Evolutionary conservation across 2,329 filamentous ascomycete species (phyloP).

Genomic region (Leptographium lundbergii): DNA sequence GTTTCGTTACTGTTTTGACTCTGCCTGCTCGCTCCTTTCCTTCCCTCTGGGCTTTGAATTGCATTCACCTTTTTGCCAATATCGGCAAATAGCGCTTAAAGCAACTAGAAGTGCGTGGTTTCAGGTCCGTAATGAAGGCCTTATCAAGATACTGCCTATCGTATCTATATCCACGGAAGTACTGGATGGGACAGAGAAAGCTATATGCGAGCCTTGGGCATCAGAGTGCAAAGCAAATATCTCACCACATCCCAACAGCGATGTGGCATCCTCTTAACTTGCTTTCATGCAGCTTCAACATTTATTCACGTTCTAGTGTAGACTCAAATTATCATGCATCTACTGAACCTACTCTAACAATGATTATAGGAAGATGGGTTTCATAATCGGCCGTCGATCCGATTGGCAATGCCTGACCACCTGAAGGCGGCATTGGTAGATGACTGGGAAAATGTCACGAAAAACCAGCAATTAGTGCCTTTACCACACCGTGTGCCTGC

Average conservation of each 20-base stretch:
- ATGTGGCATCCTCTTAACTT: neutral
- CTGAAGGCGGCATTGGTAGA: conserved; percentile 90
- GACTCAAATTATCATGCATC: neutral
- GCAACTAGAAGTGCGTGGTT: too few species aligned
- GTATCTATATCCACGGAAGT: too few species aligned
- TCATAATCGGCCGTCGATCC: conserved; percentile 70
- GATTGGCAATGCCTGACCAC: conserved; percentile 74
- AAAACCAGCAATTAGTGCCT: conserved; percentile 80
- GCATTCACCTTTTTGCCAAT: neutral
- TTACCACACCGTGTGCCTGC: conserved; percentile 69
- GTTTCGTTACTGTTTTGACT: neutral
- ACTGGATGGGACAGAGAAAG: too few species aligned
- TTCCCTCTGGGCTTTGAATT: neutral
- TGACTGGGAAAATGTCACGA: conserved; percentile 98
- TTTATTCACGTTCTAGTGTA: too few species aligned
- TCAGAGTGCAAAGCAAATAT: too few species aligned
- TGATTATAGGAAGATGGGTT: conserved; percentile 70
- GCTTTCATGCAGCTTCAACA: neutral
- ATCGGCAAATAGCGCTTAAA: neutral
- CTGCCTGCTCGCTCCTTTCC: conserved; percentile 4
- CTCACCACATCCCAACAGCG: too few species aligned
- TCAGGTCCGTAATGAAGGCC: neutral
- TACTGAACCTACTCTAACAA: neutral
- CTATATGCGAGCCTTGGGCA: too few species aligned
- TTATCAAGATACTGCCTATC: too few species aligned